These are phyloP conservation scores for Rhodotorula sp. DNA, from an alignment of 1,284 basidiomycete species.

Conservation along the genomic window DNA sequence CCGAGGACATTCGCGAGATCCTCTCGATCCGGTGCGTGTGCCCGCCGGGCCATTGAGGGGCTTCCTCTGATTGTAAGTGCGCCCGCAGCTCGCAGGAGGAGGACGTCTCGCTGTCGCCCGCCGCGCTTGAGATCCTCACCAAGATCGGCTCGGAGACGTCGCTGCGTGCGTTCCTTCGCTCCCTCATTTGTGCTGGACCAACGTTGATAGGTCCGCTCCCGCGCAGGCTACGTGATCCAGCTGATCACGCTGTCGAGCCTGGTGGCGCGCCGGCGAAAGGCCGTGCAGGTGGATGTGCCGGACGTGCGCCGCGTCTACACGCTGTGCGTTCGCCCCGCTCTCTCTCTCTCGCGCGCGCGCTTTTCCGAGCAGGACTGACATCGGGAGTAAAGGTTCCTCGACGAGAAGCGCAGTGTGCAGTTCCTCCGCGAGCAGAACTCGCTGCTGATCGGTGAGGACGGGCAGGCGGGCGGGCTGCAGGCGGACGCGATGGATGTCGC, in stretches of 20 bases:
- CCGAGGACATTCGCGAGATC: constrained; percentile 85
- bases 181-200: fast-evolving
- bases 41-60: fast-evolving
- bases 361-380: neutral
- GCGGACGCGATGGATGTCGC: constrained; percentile 17
- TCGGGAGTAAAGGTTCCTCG: constrained; percentile 70
- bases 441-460: constrained; percentile 39
- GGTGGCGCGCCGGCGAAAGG: constrained; percentile 53
- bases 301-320: constrained; percentile 54
- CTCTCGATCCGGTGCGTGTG: constrained; percentile 74
- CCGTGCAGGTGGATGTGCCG: constrained; percentile 52
- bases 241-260: constrained; percentile 54
- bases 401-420: constrained; percentile 90
- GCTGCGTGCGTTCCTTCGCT: constrained; percentile 26
- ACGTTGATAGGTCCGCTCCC: neutral
- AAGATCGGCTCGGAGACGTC: constrained; percentile 56
- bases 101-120: constrained; percentile 79
- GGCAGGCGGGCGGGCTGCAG: constrained; percentile 8
- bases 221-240: constrained; percentile 53
- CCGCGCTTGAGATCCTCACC: constrained; percentile 79
- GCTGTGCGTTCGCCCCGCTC: constrained; percentile 30
- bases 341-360: neutral
- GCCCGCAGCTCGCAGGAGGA: constrained; percentile 82
- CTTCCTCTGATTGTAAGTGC: neutral
- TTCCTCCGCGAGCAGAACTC: constrained; percentile 73